These are phyloP conservation scores for Metarhizium album DNA, from an alignment of 2,329 filamentous ascomycete species.

Conservation along the genomic window DNA sequence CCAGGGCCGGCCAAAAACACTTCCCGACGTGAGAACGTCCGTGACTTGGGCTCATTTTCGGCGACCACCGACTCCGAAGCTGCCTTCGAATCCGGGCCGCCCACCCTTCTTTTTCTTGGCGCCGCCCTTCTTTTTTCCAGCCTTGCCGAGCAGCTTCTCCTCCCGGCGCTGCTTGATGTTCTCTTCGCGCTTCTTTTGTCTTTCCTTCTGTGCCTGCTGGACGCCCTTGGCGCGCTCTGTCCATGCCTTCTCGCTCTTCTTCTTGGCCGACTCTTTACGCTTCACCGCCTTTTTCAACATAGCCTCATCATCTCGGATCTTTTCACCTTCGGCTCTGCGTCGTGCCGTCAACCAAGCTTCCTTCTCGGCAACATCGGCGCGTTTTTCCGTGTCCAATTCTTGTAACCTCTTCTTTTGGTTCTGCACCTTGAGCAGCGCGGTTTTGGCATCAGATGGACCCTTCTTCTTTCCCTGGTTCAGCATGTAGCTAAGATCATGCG, in stretches of 20 bases:
- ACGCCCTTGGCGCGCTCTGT: slow-evolving; percentile 61
- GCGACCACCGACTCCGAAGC: slow-evolving; percentile 46
- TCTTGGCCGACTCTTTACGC: slow-evolving; percentile 81
- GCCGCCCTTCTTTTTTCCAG: slow-evolving; percentile 46
- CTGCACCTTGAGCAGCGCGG: slow-evolving; percentile 75
- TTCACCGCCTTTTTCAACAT: slow-evolving; percentile 91
- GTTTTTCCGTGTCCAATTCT: slow-evolving; percentile 67
- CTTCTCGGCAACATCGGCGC: slow-evolving; percentile 81
- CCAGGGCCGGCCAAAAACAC: background rate
- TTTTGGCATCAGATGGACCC: slow-evolving; percentile 74
- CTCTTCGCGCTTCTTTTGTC: slow-evolving; percentile 72
- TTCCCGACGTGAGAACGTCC: background rate
- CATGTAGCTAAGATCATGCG: slow-evolving; percentile 58
- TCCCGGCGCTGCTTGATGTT: slow-evolving; percentile 67
- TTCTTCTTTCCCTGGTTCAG: slow-evolving; percentile 50
- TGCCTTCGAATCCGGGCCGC: slow-evolving; percentile 59
- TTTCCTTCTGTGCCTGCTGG: slow-evolving; percentile 63
- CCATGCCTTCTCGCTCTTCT: slow-evolving; percentile 88
- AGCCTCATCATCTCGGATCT: slow-evolving; percentile 75
- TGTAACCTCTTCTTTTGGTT: slow-evolving; percentile 75
- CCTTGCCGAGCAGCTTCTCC: slow-evolving; percentile 52
- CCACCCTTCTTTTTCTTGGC: slow-evolving; percentile 37
- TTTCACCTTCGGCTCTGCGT: slow-evolving; percentile 79
- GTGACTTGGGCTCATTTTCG: slow-evolving; percentile 27
- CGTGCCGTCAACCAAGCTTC: slow-evolving; percentile 89